A percentile compares a stretch with the other conserved stretches of the same genome.
These are phyloP conservation scores for Trichoderma endophyticum DNA, from an alignment of 2,329 filamentous ascomycete species.

Conservation along the genomic window DNA sequence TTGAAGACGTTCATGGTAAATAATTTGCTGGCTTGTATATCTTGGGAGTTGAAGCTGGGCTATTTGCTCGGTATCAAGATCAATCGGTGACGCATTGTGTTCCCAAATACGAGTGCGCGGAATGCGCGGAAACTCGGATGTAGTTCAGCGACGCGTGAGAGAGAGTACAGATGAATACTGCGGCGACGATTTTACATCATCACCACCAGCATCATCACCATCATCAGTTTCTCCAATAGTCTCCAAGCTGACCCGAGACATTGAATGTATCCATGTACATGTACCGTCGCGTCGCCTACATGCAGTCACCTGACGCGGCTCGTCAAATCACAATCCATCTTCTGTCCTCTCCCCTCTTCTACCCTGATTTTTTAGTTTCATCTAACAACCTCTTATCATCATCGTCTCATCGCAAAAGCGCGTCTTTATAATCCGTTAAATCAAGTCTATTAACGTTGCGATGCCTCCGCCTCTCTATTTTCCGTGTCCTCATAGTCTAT, in stretches of 20 bases:
- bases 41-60: too few species aligned
- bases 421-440: background rate
- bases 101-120: too few species aligned
- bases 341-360: background rate
- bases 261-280: background rate
- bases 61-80: too few species aligned
- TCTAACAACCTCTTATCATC: background rate
- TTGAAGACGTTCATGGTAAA: too few species aligned
- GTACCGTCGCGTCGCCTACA: background rate
- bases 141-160: background rate
- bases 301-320: background rate
- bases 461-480: background rate
- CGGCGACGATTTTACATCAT: background rate
- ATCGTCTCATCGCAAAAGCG: background rate
- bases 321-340: background rate
- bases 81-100: too few species aligned
- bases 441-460: background rate
- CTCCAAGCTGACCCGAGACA: background rate
- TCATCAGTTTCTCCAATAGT: background rate
- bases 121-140: too few species aligned
- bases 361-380: background rate
- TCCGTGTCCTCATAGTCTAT: background rate
- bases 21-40: too few species aligned
- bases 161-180: background rate
- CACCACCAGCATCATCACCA: background rate